These are phyloP conservation scores for Mediolabrus comicus DNA, from an alignment of 108 stramenopile genomes.

Conservation along the genomic window DNA sequence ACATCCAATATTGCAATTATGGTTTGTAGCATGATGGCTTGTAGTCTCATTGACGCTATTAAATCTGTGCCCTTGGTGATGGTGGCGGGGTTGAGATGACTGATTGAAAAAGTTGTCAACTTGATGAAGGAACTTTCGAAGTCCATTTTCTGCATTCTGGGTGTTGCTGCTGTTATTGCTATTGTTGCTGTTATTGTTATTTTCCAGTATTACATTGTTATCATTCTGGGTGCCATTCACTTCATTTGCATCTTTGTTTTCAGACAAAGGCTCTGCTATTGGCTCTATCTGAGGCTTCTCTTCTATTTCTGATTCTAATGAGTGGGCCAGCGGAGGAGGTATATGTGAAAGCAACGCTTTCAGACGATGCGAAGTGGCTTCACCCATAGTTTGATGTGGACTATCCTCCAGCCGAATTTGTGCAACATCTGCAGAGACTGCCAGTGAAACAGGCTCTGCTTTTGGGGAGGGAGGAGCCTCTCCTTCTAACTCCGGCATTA, in stretches of 20 bases:
- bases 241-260: too few relatives aligned
- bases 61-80: constrained; percentile 16
- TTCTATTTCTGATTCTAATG: not conserved
- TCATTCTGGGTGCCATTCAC: too few relatives aligned
- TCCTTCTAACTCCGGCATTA: too few relatives aligned
- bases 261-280: not conserved
- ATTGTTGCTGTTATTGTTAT: not conserved
- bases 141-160: not conserved
- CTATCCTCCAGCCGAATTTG: not conserved
- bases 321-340: not conserved
- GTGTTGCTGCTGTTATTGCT: not conserved
- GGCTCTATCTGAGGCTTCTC: not conserved
- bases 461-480: too few relatives aligned
- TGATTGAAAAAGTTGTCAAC: not conserved
- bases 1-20: not conserved
- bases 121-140: not conserved
- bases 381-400: not conserved
- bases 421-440: not conserved
- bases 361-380: not conserved
- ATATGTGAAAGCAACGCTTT: not conserved
- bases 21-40: not conserved
- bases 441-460: not conserved
- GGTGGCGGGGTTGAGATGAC: not conserved
- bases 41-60: not conserved
- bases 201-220: not conserved